A percentile compares a stretch with the other conserved stretches of the same genome.
phyloP scores from a whole-genome alignment of 352 stramenopile genomes.

The Albugo candida region DNA sequence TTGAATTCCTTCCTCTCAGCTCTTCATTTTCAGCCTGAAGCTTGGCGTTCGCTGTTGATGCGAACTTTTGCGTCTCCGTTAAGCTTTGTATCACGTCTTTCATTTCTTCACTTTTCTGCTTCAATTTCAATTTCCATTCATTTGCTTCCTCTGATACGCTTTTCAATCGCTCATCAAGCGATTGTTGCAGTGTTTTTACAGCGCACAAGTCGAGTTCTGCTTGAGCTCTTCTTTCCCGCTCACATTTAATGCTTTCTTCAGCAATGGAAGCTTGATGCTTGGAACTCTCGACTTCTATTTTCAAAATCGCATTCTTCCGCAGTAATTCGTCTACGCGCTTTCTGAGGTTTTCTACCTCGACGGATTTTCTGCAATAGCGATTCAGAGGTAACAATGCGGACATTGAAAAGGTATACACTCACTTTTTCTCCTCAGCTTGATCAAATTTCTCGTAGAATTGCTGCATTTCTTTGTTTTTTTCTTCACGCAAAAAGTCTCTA shows the following conservation, averaged over 20 bases:
- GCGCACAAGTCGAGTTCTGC: neutral
- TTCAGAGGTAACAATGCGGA: neutral
- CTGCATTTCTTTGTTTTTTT: slow-evolving; percentile 47
- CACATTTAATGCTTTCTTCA: no score
- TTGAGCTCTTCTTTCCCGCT: slow-evolving; percentile 1
- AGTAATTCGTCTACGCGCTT: slow-evolving; percentile 23
- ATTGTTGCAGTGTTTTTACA: slow-evolving; percentile 1
- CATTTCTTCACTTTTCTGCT: slow-evolving; percentile 3
- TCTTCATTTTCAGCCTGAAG: neutral
- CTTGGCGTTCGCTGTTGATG: slow-evolving; percentile 1
- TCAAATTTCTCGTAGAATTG: slow-evolving; percentile 40
- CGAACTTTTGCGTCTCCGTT: neutral
- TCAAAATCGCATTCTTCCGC: slow-evolving; percentile 17
- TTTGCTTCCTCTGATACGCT: neutral
- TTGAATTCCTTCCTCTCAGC: slow-evolving; percentile 1
- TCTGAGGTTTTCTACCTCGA: slow-evolving; percentile 23
- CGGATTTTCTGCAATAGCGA: no score
- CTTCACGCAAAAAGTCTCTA: slow-evolving; percentile 29
- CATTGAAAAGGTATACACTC: neutral
- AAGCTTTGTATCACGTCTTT: neutral
- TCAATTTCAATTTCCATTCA: slow-evolving; percentile 1
- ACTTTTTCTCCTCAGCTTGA: slow-evolving; percentile 27
- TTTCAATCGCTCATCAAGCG: neutral
- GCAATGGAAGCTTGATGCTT: neutral
- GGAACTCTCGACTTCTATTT: neutral